A percentile compares a stretch with the other conserved stretches of the same genome.
Evolutionary conservation across 805 yeast genomes (phyloP).

Genomic region (Candida silvicultrix): DNA sequence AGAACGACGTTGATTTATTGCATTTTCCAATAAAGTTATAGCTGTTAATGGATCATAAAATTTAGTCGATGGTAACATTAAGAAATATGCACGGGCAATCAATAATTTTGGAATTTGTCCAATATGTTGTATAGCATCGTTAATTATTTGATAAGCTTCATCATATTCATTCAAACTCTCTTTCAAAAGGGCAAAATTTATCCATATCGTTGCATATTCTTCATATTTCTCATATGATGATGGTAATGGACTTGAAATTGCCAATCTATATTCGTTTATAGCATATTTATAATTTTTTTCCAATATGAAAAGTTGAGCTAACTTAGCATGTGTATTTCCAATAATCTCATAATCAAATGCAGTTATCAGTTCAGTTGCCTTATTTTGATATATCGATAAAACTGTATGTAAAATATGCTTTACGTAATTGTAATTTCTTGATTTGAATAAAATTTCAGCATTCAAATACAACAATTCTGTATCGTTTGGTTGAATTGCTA

Average conservation of each 20-base stretch:
- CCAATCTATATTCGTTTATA: constrained; percentile 30
- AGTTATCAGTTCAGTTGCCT: constrained; percentile 17
- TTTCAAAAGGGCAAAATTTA: constrained; percentile 43
- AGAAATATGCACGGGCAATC: constrained; percentile 43
- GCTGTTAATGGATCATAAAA: constrained; percentile 30
- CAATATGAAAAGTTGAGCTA: constrained; percentile 48
- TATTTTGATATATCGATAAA: constrained; percentile 29
- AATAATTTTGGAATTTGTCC: constrained; percentile 39
- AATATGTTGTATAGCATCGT: constrained; percentile 37
- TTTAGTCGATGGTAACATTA: constrained; percentile 29
- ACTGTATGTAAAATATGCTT: constrained; percentile 40
- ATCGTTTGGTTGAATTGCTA: constrained; percentile 32
- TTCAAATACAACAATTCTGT: constrained; percentile 41
- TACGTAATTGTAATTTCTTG: constrained; percentile 39
- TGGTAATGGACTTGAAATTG: constrained; percentile 36
- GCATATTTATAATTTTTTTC: constrained; percentile 45
- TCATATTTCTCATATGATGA: constrained; percentile 38
- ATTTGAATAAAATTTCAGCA: constrained; percentile 41
- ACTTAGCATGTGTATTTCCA: constrained; percentile 46
- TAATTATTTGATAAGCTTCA: constrained; percentile 45
- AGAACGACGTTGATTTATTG: constrained; percentile 20
- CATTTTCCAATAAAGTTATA: constrained; percentile 28
- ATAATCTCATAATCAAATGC: constrained; percentile 38
- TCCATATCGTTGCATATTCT: constrained; percentile 46
- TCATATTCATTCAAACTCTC: constrained; percentile 38